Evolutionary conservation across 495 filamentous ascomycete genomes (phyloP), one percentile per base, ranked within the genome.

Genomic region (Opeltia flavorubescens): DNA sequence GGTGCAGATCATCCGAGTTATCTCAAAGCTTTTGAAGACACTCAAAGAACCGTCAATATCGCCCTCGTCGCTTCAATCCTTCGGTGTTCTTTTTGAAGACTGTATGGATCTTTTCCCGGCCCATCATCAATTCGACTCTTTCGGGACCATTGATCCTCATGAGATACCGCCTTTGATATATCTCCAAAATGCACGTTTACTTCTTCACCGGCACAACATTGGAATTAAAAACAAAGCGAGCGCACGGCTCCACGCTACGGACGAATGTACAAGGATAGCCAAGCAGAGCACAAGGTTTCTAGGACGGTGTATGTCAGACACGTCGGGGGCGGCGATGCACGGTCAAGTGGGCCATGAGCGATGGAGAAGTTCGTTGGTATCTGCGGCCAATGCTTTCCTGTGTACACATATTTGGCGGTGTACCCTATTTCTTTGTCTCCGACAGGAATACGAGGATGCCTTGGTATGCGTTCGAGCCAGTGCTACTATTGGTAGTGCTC

Each of bases 391-490:
- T 12, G 75, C 78, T 12, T 77, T 83, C 61, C 70, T 91, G 8
- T 83, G 86, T 51, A 81, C 80, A 3, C 93, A 98, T 57, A 69
- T 94, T 44, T 96, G 89, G 81, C 84, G 93, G 26, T 94, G 84
- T 55, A 75, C 81, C 6, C 69, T 98, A 1, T 77, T 95, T 50
- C 68, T 95, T 8, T 73, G 86, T 18, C 78, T 89, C 46, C 76
- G 76, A 0, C 74, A 78, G 39, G 77, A 83, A 38, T 89, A 79
- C 59, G 72, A 77, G 4, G 68, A 77, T 0, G 89, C 91, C 1
- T 56, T 82, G 5, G 71, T 70, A 4, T 93, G 87, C 54, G 71
- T 89, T 9, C 77, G 83, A 35, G 77, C 80, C 13, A 78, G 78
- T 20, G 72, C 78, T 6, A 68, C 74, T 18, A 76, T 95, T 42